A percentile compares a stretch with the other conserved stretches of the same genome.
Conservation (phyloP, 2,329 filamentous ascomycete species). For the Cladophialophora psammophila region DNA sequence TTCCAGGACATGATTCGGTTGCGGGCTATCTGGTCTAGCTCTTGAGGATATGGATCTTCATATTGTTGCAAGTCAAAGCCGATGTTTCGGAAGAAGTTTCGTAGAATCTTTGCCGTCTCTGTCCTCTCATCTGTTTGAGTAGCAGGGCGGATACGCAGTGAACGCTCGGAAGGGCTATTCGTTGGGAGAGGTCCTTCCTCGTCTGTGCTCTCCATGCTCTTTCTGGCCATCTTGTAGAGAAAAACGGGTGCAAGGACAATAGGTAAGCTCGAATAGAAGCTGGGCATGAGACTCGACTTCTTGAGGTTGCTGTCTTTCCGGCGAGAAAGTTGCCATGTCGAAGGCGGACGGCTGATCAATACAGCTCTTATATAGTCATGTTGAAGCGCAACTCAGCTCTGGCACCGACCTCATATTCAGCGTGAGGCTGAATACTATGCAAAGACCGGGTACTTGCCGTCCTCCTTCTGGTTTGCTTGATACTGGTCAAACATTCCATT, state of each 20-base stretch:
- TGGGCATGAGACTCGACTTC: background rate
- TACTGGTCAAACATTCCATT: background rate
- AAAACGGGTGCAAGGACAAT: conserved; percentile 3
- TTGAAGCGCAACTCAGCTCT: background rate
- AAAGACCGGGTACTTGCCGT: background rate
- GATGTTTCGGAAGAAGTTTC: background rate
- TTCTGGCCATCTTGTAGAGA: background rate
- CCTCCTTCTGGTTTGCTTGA: background rate
- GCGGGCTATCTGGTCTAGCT: background rate
- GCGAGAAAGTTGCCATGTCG: background rate
- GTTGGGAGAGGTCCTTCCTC: background rate
- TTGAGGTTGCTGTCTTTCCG: background rate
- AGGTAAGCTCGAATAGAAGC: background rate
- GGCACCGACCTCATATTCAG: background rate
- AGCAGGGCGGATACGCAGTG: background rate
- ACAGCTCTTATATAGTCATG: background rate
- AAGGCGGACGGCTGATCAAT: background rate
- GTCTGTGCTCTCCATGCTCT: background rate
- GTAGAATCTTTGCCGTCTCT: background rate
- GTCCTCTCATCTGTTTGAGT: background rate
- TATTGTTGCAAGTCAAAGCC: background rate
- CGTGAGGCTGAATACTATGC: background rate
- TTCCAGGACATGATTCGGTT: background rate
- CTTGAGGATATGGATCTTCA: background rate
- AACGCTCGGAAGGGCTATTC: background rate